Conservation (phyloP, 208 protist genomes). For the Naegleria fowleri region DNA sequence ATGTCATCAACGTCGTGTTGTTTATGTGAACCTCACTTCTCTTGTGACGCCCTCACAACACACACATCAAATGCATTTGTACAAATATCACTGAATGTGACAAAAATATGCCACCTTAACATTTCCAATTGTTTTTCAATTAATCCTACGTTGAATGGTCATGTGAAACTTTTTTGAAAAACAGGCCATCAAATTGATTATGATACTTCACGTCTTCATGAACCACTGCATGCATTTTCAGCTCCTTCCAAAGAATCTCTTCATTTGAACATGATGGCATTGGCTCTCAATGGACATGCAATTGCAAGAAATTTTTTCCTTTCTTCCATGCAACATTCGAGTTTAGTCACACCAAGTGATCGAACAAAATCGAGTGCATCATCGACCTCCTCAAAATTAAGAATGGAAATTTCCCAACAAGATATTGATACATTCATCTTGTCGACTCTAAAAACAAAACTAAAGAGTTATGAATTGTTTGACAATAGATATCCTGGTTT, state of each 20-base stretch:
- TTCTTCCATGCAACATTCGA: not conserved
- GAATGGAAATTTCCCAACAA: not conserved
- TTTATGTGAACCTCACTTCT: too few species aligned
- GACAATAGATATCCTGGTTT: conserved; percentile 41
- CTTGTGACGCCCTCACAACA: too few species aligned
- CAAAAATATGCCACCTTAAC: too few species aligned
- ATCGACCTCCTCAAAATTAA: not conserved
- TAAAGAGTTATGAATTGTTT: conserved; percentile 44
- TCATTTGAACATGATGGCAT: conserved; percentile 40
- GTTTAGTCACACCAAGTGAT: not conserved
- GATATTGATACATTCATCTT: conserved; percentile 10
- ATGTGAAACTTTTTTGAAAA: too few species aligned
- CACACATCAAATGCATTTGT: too few species aligned
- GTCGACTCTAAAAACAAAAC: conserved; percentile 39
- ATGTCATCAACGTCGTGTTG: too few species aligned
- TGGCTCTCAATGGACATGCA: not conserved
- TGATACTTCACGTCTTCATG: not conserved
- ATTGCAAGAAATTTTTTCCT: not conserved
- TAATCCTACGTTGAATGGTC: too few species aligned
- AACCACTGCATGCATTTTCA: conserved; percentile 39
- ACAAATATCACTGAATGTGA: too few species aligned
- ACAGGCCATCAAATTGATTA: conserved; percentile 18
- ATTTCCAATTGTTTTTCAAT: too few species aligned
- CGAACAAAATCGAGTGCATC: not conserved
- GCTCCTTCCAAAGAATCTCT: conserved; percentile 49